Evolutionary conservation across 805 yeast genomes (phyloP), one percentile per base, ranked within the genome.

Genomic region (Metschnikowia peoriensis): DNA sequence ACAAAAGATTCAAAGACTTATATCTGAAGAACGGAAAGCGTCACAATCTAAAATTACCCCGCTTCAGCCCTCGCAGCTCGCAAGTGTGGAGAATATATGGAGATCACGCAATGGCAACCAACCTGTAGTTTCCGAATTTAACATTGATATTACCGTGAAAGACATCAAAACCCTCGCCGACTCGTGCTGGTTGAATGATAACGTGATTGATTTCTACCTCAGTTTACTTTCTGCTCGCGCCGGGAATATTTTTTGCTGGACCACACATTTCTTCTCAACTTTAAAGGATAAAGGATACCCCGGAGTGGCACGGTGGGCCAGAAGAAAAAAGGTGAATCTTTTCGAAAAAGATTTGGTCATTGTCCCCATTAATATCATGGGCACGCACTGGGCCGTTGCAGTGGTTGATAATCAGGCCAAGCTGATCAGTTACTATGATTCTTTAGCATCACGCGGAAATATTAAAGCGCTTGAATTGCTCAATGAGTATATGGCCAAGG

Each of bases 331-430:
- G 59, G 78, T 82, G 48, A 80, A 85, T 56, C 83, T 93, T 7
- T 76, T 82, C 4, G 77, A 80, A 42, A 72, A 88, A 58, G 86
- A 86, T 43, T 74, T 80, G 54, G 77, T 94, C 10, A 77, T 93
- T 55, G 84, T 88, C 9, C 99, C 99, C 0, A 85, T 94, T n/a
- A 94, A 94, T 62, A 73, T 88, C 27, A 79, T 81, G 69, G 83
- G 84, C 51, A 81, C 92, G 1, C 99, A 94, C 68, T 94, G 99
- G 99, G 94, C 96, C 1, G 70, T 91, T 29, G 91, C 93, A 0
- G 86, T 86, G 39, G 77, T 93, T 22, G 85, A 94, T 67, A 81
- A 90, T 54, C 69, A 68, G 42, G 69, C 75, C 5, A 76, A 78
- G 58, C 73, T 80, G 41, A 84, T 93, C 50, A 72, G 79, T 15